These are phyloP conservation scores for Helicocarpus griseus DNA, from an alignment of 2,329 filamentous ascomycete genomes.

Conservation along the genomic window DNA sequence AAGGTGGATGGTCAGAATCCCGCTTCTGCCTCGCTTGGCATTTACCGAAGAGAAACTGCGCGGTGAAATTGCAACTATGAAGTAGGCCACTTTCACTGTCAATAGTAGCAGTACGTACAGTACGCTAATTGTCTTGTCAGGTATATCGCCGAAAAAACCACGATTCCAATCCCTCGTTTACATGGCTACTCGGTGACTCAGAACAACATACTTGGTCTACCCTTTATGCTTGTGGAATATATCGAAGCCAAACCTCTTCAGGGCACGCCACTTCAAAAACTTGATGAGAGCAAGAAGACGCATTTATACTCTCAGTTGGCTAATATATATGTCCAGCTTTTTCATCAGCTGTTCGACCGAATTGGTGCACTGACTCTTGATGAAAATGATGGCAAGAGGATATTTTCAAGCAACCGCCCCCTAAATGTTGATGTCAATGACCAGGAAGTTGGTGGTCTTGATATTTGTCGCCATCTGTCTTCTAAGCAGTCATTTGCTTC, in stretches of 20 bases:
- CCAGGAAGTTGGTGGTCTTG: not conserved
- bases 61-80: too few relatives aligned
- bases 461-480: not conserved
- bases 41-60: too few relatives aligned
- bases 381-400: not conserved
- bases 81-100: too few relatives aligned
- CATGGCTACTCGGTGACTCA: constrained; percentile 4
- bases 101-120: too few relatives aligned
- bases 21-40: too few relatives aligned
- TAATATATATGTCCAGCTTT: not conserved
- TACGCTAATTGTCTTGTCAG: too few relatives aligned
- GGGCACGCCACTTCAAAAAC: not conserved
- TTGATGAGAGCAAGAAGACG: not conserved
- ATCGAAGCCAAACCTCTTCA: constrained; percentile 5
- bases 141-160: constrained; percentile 14
- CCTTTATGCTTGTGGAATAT: constrained; percentile 8
- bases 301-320: not conserved
- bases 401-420: constrained; percentile 1
- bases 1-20: too few relatives aligned
- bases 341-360: not conserved
- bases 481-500: constrained; percentile 5
- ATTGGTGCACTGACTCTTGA: not conserved
- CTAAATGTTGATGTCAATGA: not conserved
- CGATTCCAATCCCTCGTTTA: constrained; percentile 13
- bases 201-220: constrained; percentile 7